Conservation (phyloP, 345 rosid genomes). For the Acer saccharum region DNA sequence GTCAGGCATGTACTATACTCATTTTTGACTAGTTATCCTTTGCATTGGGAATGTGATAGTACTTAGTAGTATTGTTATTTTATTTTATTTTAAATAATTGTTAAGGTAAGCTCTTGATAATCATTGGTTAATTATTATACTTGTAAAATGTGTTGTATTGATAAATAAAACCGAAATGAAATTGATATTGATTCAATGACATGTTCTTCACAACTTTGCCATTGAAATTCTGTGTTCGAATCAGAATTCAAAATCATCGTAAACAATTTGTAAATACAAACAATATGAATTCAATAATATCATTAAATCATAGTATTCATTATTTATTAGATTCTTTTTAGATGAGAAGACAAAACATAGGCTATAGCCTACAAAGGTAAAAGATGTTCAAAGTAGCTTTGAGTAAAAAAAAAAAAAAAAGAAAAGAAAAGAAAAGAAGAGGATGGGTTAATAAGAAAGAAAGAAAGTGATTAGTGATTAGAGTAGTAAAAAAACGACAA, state of each 20-base stretch:
- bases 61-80: neutral
- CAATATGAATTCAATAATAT: too few relatives aligned
- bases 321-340: neutral
- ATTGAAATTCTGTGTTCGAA: too few relatives aligned
- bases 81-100: neutral
- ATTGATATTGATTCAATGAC: too few relatives aligned
- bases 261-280: too few relatives aligned
- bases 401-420: too few relatives aligned
- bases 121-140: neutral
- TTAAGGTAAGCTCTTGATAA: neutral
- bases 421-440: neutral
- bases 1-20: neutral
- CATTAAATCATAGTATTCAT: too few relatives aligned
- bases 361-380: neutral
- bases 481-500: constrained; percentile 24
- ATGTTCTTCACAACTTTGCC: too few relatives aligned
- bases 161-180: too few relatives aligned
- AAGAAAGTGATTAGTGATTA: too few relatives aligned
- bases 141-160: too few relatives aligned
- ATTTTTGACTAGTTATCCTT: neutral
- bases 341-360: neutral
- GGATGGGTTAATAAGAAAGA: neutral
- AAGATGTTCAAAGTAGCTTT: constrained; percentile 5
- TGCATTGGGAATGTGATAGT: neutral
- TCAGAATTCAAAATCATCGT: too few relatives aligned